phyloP scores from a whole-genome alignment of 768 basidiomycete genomes.

The Rhizopogon vesiculosus region DNA sequence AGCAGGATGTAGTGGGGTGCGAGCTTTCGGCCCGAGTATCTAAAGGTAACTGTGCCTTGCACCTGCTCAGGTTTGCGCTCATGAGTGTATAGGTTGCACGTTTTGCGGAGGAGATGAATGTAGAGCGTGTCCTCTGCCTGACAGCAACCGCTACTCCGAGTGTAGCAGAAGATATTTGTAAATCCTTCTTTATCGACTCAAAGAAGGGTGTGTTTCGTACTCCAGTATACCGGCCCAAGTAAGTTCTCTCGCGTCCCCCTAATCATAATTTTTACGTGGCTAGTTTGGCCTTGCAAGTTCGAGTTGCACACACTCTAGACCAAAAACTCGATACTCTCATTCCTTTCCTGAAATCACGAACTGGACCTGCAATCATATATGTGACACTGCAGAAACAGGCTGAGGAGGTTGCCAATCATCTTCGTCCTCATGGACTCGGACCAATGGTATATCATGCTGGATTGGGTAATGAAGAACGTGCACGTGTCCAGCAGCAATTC shows the following conservation, averaged over 20 bases:
- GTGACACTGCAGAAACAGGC: conserved; percentile 40
- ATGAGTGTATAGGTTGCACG: conserved; percentile 35
- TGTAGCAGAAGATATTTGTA: conserved; percentile 42
- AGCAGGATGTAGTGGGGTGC: conserved; percentile 31
- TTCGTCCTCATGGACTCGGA: conserved; percentile 24
- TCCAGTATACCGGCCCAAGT: conserved; percentile 42
- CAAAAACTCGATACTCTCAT: conserved; percentile 33
- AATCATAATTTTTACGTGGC: background rate
- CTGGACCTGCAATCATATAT: conserved; percentile 41
- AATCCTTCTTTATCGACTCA: conserved; percentile 35
- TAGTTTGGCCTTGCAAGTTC: conserved; percentile 33
- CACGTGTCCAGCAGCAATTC: conserved; percentile 32
- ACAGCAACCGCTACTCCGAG: conserved; percentile 41
- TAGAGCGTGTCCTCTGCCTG: conserved; percentile 40
- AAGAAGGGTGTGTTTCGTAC: conserved; percentile 37
- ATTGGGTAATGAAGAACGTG: conserved; percentile 28
- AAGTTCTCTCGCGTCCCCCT: conserved; percentile 7
- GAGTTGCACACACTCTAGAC: conserved; percentile 25
- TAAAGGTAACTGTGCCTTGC: conserved; percentile 5
- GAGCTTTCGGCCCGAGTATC: conserved; percentile 37
- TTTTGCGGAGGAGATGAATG: conserved; percentile 40
- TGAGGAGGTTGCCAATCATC: conserved; percentile 28
- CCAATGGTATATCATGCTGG: conserved; percentile 41
- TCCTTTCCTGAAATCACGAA: conserved; percentile 30
- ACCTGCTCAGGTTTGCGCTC: conserved; percentile 12